Conservation (phyloP, 1,139 yeast genomes). For the Geotrichum fermentans region DNA sequence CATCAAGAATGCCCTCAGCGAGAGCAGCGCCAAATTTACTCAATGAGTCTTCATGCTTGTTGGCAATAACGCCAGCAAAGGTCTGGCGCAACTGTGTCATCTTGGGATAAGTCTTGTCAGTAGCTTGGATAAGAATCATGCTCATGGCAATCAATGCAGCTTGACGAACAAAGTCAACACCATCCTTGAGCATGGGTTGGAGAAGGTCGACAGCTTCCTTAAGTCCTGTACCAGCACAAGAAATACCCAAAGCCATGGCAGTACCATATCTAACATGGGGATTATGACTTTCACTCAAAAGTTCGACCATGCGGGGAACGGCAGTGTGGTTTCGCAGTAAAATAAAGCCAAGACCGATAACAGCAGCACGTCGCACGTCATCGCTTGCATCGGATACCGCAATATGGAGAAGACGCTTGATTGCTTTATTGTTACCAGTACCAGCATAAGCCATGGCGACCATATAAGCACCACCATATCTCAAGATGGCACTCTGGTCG, state of each 20-base stretch:
- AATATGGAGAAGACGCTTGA: conserved; percentile 76
- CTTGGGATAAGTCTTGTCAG: conserved; percentile 76
- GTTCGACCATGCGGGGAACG: conserved; percentile 90
- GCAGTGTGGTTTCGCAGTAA: conserved; percentile 86
- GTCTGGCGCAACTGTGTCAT: conserved; percentile 71
- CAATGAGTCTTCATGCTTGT: conserved; percentile 92
- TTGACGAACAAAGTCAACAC: conserved; percentile 96
- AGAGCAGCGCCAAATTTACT: conserved; percentile 97
- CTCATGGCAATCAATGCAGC: conserved; percentile 93
- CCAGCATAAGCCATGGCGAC: conserved; percentile 96
- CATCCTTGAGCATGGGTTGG: conserved; percentile 88
- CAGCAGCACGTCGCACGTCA: conserved; percentile 95
- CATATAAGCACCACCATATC: conserved; percentile 95
- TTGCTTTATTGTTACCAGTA: conserved; percentile 84
- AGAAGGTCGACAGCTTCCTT: conserved; percentile 86
- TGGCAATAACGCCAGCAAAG: conserved; percentile 68
- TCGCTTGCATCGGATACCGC: conserved; percentile 97
- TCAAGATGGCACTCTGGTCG: conserved; percentile 76
- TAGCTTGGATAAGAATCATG: conserved; percentile 90
- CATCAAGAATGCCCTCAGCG: conserved; percentile 96
- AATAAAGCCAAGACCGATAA: conserved; percentile 87
- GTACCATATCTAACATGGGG: conserved; percentile 99
- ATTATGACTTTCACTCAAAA: conserved; percentile 89
- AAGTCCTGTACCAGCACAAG: conserved; percentile 93
- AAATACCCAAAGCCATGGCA: conserved; percentile 92